These are phyloP conservation scores for Mycena pura DNA, from an alignment of 768 basidiomycete species.

Conservation along the genomic window DNA sequence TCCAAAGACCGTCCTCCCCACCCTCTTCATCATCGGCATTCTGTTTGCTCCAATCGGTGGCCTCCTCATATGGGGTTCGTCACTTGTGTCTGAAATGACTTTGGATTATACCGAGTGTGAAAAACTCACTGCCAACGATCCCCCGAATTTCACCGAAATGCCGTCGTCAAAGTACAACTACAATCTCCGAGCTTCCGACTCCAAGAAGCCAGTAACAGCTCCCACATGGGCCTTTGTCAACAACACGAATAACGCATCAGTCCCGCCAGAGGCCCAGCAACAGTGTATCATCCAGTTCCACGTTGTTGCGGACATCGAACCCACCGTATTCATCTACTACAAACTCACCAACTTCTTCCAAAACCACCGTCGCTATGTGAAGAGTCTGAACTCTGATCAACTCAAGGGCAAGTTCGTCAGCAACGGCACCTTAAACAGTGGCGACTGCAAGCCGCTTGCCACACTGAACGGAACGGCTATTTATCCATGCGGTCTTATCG, in stretches of 20 bases:
- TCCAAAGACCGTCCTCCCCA: slow-evolving; percentile 96
- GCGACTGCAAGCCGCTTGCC: slow-evolving; percentile 92
- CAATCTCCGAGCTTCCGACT: slow-evolving; percentile 59
- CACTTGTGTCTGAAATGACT: slow-evolving; percentile 88
- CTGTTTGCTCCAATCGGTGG: slow-evolving; percentile 97
- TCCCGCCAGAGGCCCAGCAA: slow-evolving; percentile 47
- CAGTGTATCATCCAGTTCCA: slow-evolving; percentile 86
- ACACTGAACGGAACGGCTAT: slow-evolving; percentile 60
- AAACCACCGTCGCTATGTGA: slow-evolving; percentile 97
- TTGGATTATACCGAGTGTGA: slow-evolving; percentile 97
- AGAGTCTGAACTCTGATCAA: slow-evolving; percentile 86
- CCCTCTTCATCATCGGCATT: slow-evolving; percentile 92
- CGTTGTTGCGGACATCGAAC: slow-evolving; percentile 75
- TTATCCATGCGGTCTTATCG: slow-evolving; percentile 97
- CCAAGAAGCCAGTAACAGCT: slow-evolving; percentile 56
- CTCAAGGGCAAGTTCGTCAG: slow-evolving; percentile 75
- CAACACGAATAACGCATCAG: slow-evolving; percentile 51
- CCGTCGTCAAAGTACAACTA: slow-evolving; percentile 74
- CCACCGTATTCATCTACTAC: slow-evolving; percentile 92
- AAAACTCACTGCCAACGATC: slow-evolving; percentile 48
- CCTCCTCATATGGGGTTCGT: slow-evolving; percentile 88
- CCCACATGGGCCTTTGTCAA: slow-evolving; percentile 83
- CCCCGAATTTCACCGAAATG: slow-evolving; percentile 55
- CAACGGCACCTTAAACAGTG: slow-evolving; percentile 54
- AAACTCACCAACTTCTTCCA: slow-evolving; percentile 96